Base-by-base conservation (phyloP, 2,329 filamentous ascomycete genomes). In the Epichloe festucae region DNA sequence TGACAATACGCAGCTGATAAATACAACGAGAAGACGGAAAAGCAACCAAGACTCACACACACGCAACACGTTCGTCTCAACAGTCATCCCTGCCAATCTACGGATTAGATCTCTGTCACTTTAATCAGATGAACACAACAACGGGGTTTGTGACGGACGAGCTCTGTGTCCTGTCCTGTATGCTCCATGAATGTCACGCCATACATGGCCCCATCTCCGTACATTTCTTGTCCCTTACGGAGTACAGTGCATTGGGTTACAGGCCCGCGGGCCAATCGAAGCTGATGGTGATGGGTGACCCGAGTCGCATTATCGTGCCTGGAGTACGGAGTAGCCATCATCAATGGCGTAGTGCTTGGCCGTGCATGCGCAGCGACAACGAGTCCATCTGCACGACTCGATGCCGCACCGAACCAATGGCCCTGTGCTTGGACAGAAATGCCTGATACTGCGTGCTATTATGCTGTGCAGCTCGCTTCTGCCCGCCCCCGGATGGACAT, bases 11-110 rank as follows among this genome's bases (percentile, higher is more conserved):
- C 39, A 34, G 39, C 35, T 34, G 4, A 27, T 12, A 3, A 35
- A 49, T 11, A 31, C 27, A 10, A 31, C 27, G 27, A 31, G 8
- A 31, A 31, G 27, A 31, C 27, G 27, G 3, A 31, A 31, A 31
- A 31, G 39, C 23, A 42, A 49, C 36, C 19, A 14, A n/a, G 5
- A 10, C 38, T 17, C 36, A 36, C 38, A 23, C 38, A 23, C 47
- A 42, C 47, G 42, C 39, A 49, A 11, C 27, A 31, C 27, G 23
- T 49, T 49, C 47, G 47, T 43, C 38, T 49, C 47, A 49, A 6
- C 47, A 11, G 17, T 42, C 15, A 19, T 27, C 39, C 47, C 47
- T 35, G 39, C 15, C 39, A 21, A 35, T n/a, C 43, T 31, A 15
- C 12, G 19, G 19, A 21, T 21, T 3, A 21, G 19, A 46, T 51